These are phyloP conservation scores for Seiridium cupressi DNA, from an alignment of 2,329 filamentous ascomycete genomes.

Conservation along the genomic window DNA sequence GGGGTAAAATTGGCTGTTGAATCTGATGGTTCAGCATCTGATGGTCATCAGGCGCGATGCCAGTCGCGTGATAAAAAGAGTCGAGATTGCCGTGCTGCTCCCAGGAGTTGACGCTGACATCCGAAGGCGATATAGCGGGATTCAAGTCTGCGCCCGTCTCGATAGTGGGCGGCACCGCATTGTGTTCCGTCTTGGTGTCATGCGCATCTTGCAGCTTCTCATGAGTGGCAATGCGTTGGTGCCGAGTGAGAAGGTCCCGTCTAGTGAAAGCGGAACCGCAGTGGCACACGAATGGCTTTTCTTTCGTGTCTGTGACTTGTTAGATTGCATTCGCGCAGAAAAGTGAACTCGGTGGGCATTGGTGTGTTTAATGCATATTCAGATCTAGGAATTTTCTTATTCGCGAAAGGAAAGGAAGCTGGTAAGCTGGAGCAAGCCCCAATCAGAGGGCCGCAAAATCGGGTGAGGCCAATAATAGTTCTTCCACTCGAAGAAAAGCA, in stretches of 20 bases:
- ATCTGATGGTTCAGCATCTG: conserved; percentile 6
- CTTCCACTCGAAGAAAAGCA: no score
- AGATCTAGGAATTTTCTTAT: background rate
- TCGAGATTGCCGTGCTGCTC: background rate
- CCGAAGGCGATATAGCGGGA: conserved; percentile 29
- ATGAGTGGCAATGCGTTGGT: conserved; percentile 38
- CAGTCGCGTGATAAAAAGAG: background rate
- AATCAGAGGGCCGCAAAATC: no score
- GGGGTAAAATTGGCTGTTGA: conserved; percentile 6
- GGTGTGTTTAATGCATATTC: background rate
- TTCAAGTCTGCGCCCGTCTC: conserved; percentile 23
- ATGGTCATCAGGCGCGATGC: background rate
- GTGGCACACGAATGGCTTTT: conserved; percentile 43
- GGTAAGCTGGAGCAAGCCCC: no score
- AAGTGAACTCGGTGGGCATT: background rate
- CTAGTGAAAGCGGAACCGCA: conserved; percentile 44
- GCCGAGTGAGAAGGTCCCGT: conserved; percentile 42
- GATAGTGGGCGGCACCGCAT: conserved; percentile 19
- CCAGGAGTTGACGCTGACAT: conserved; percentile 11
- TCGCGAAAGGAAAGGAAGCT: background rate
- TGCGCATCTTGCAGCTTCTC: conserved; percentile 15
- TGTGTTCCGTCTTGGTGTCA: conserved; percentile 21
- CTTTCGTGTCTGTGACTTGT: conserved; percentile 38
- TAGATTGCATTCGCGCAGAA: background rate
- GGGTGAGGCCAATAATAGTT: no score